These are phyloP conservation scores for Botrytis galanthina DNA, from an alignment of 2,329 filamentous ascomycete genomes.

Conservation along the genomic window DNA sequence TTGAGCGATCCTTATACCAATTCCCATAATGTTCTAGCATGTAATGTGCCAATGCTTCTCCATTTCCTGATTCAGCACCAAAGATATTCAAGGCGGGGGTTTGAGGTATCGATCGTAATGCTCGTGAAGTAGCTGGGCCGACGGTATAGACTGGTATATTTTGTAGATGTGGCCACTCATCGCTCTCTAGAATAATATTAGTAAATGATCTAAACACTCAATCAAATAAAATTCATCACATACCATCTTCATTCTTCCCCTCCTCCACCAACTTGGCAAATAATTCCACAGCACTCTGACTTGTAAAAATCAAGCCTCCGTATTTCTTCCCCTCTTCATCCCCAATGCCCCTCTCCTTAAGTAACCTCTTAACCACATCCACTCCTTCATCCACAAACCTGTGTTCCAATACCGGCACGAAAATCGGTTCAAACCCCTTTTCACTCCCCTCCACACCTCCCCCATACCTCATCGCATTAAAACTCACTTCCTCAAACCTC, in stretches of 20 bases:
- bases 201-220: not conserved
- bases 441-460: slow-evolving; percentile 28
- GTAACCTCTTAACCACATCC: slow-evolving; percentile 49
- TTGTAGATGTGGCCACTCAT: slow-evolving; percentile 52
- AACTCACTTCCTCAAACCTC: slow-evolving; percentile 51
- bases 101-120: slow-evolving; percentile 58
- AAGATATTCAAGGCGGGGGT: slow-evolving; percentile 59
- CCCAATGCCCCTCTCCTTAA: slow-evolving; percentile 47
- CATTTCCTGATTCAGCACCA: slow-evolving; percentile 81
- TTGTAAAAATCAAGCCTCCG: slow-evolving; percentile 81
- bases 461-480: not conserved
- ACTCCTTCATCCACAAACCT: slow-evolving; percentile 61
- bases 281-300: slow-evolving; percentile 78
- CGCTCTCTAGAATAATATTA: slow-evolving; percentile 22
- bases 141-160: slow-evolving; percentile 71
- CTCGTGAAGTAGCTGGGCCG: slow-evolving; percentile 75
- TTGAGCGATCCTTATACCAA: slow-evolving; percentile 45
- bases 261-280: slow-evolving; percentile 63
- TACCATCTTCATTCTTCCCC: slow-evolving; percentile 28
- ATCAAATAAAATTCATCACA: not conserved
- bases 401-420: slow-evolving; percentile 77
- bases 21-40: slow-evolving; percentile 75
- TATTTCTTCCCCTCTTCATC: slow-evolving; percentile 47
- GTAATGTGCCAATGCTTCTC: slow-evolving; percentile 71
- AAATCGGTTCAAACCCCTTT: slow-evolving; percentile 57